Conservation (phyloP, 352 stramenopile genomes). For the Globisporangium radiosum region DNA sequence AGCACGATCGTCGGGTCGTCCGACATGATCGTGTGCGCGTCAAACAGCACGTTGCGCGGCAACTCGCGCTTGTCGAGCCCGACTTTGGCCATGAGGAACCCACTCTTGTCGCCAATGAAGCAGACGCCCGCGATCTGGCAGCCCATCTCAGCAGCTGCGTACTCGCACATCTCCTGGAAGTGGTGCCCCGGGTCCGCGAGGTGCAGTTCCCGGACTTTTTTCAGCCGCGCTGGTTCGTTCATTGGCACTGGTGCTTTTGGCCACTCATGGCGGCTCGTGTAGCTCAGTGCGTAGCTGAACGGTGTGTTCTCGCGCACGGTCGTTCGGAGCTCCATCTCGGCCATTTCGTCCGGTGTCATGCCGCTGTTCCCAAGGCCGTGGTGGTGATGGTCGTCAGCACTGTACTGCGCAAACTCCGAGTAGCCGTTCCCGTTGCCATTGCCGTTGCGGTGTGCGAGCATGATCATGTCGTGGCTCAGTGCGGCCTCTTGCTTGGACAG, state of each 20-base stretch:
- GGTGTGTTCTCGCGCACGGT: slow-evolving; percentile 68
- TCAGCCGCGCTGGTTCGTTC: slow-evolving; percentile 55
- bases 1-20: slow-evolving; percentile 68
- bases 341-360: slow-evolving; percentile 47
- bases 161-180: slow-evolving; percentile 87
- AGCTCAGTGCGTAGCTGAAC: slow-evolving; percentile 78
- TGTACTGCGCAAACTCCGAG: slow-evolving; percentile 39
- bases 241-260: slow-evolving; percentile 66
- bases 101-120: slow-evolving; percentile 83
- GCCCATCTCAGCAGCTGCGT: slow-evolving; percentile 68
- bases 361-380: slow-evolving; percentile 22
- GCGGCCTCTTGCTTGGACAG: slow-evolving; percentile 14
- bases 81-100: slow-evolving; percentile 78
- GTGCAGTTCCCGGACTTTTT: slow-evolving; percentile 70
- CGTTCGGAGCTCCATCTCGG: slow-evolving; percentile 47
- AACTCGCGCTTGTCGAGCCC: slow-evolving; percentile 74
- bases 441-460: slow-evolving; percentile 25
- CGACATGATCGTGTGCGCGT: slow-evolving; percentile 80
- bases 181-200: slow-evolving; percentile 68
- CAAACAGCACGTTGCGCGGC: slow-evolving; percentile 70
- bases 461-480: slow-evolving; percentile 46
- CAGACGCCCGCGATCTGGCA: slow-evolving; percentile 79
- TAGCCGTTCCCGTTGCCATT: slow-evolving; percentile 18
- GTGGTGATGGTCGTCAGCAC: background rate
- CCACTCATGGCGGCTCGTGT: slow-evolving; percentile 77